Conservation (phyloP, 495 filamentous ascomycete genomes). For the Lophium mytilinum region DNA sequence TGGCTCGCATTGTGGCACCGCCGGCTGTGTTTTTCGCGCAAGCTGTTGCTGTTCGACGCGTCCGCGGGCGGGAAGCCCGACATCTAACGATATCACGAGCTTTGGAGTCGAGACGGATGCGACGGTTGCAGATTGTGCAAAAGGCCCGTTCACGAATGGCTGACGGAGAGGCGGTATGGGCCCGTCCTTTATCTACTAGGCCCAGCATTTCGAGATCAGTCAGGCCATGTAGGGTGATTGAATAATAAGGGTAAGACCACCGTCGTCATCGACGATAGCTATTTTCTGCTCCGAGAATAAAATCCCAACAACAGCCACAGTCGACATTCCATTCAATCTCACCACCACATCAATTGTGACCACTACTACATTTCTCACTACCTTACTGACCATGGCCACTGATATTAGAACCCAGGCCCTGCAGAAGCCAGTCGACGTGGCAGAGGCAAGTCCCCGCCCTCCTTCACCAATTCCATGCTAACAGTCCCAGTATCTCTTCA, state of each 20-base stretch:
- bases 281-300: background rate
- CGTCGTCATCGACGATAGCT: slow-evolving; percentile 2
- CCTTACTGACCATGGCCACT: slow-evolving; percentile 33
- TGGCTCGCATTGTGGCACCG: too few species aligned
- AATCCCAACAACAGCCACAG: background rate
- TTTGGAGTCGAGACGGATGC: too few species aligned
- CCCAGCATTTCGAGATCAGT: background rate
- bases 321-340: background rate
- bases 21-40: too few species aligned
- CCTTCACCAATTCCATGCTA: background rate
- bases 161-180: too few species aligned
- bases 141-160: too few species aligned
- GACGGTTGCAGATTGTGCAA: too few species aligned
- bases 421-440: slow-evolving; percentile 47
- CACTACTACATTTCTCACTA: background rate
- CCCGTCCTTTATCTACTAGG: too few species aligned
- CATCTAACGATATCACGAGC: too few species aligned
- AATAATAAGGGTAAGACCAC: background rate
- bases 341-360: background rate
- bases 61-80: too few species aligned
- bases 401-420: slow-evolving; percentile 50
- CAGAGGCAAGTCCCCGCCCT: slow-evolving; percentile 31
- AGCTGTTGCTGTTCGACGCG: too few species aligned
- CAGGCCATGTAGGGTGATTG: slow-evolving; percentile 20
- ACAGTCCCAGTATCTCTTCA: slow-evolving; percentile 46